Percentiles rank a stretch among this genome's conserved stretches.
These are phyloP conservation scores for Apiospora aurea DNA, from an alignment of 2,329 filamentous ascomycete genomes.

Conservation along the genomic window DNA sequence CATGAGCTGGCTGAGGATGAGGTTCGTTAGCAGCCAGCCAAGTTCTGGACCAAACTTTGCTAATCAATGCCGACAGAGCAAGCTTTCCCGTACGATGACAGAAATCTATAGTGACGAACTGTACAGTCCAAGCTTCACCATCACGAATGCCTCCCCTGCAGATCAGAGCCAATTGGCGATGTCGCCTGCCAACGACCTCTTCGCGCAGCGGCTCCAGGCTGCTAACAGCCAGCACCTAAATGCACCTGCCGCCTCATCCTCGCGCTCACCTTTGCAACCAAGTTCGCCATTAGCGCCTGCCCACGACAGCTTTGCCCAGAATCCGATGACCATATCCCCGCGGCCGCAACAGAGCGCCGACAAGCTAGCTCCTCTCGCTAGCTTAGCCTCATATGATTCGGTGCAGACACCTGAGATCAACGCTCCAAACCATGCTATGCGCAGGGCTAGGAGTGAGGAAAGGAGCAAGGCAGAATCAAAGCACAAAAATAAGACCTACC, in stretches of 20 bases:
- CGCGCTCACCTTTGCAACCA: conserved; percentile 81
- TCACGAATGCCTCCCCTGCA: conserved; percentile 62
- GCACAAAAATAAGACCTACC: too few species aligned
- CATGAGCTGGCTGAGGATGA: too few species aligned
- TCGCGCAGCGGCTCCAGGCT: conserved; percentile 78
- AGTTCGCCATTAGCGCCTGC: conserved; percentile 67
- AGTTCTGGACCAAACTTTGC: too few species aligned
- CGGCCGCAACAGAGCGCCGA: too few species aligned
- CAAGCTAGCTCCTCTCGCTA: too few species aligned
- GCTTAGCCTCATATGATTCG: too few species aligned
- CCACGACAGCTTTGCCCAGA: conserved; percentile 52
- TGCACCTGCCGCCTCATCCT: conserved; percentile 57
- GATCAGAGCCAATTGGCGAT: conserved; percentile 53
- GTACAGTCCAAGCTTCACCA: conserved; percentile 73
- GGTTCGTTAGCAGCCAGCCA: too few species aligned
- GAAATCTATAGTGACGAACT: conserved; percentile 86
- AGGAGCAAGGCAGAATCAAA: too few species aligned
- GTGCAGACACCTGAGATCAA: too few species aligned
- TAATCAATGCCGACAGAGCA: conserved; percentile 42
- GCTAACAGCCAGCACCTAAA: conserved; percentile 77
- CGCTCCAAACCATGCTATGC: too few species aligned
- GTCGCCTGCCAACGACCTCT: conserved; percentile 65
- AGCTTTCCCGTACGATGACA: conserved; percentile 85
- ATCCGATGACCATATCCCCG: too few species aligned
- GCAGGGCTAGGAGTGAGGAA: too few species aligned